These are phyloP conservation scores for Lodderomyces theae DNA, from an alignment of 1,139 yeast genomes.

Conservation along the genomic window DNA sequence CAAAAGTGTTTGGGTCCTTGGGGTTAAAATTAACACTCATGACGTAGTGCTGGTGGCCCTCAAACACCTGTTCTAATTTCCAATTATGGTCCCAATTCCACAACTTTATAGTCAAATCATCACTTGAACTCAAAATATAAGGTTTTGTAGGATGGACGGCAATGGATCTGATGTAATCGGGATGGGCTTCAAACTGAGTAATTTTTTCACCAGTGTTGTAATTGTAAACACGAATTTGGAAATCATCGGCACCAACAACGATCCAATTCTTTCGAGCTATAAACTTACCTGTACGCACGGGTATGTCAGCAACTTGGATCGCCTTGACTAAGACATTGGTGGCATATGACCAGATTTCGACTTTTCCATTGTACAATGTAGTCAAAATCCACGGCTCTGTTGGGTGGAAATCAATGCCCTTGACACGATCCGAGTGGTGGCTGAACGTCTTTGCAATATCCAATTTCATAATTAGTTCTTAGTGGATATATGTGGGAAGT, in stretches of 20 bases:
- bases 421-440: slow-evolving; percentile 91
- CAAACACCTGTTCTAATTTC: slow-evolving; percentile 86
- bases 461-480: slow-evolving; percentile 36
- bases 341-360: slow-evolving; percentile 93
- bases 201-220: slow-evolving; percentile 94
- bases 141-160: slow-evolving; percentile 96
- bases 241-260: slow-evolving; percentile 94
- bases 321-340: slow-evolving; percentile 55
- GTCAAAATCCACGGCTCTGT: slow-evolving; percentile 94
- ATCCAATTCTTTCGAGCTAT: slow-evolving; percentile 97
- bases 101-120: slow-evolving; percentile 84
- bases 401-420: slow-evolving; percentile 97
- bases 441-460: slow-evolving; percentile 70
- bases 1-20: slow-evolving; percentile 96
- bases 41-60: slow-evolving; percentile 94
- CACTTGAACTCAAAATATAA: slow-evolving; percentile 83
- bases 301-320: slow-evolving; percentile 85
- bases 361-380: slow-evolving; percentile 78
- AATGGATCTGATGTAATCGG: slow-evolving; percentile 89
- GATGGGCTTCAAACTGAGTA: slow-evolving; percentile 95
- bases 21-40: slow-evolving; percentile 96
- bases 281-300: slow-evolving; percentile 93
- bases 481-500: not conserved
- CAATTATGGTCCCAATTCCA: slow-evolving; percentile 98
- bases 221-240: slow-evolving; percentile 87